Evolutionary conservation across 2,329 filamentous ascomycete species (phyloP), one percentile per base, ranked within the genome.

Genomic region (Penicillium expansum): DNA sequence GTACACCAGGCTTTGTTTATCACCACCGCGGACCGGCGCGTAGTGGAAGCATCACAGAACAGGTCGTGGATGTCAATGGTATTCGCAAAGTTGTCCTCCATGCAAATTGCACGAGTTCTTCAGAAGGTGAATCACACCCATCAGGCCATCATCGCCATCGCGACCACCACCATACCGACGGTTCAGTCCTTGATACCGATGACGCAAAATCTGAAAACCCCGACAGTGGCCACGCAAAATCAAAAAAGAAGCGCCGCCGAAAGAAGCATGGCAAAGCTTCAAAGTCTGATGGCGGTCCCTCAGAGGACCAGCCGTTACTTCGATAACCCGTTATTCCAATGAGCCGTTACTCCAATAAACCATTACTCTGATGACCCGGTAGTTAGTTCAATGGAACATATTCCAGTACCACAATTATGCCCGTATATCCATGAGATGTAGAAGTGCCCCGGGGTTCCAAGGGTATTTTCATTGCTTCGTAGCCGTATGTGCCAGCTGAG

Each of bases 11-110:
- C 18, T 61, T 67, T 30, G 60, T 63, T 29, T 75, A 75, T 38
- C 66, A 70, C 18, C 74, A 74, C 48, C 76, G 76, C 33, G 79
- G 82, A 9, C 78, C 80, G 5, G 86, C 86, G 6, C 81, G 88
- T 55, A 90, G 86, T 63, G 89, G 90, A 29, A 90, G 87, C 69
- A 91, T 92, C 65, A 91, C 89, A 0, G 89, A 92, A 73, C 90
- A 89, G 59, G 79, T 90, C n/a, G 78, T 92, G 55, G 87, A 92
- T 67, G 80, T 87, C 2, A 85, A 87, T 54, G 90, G 90, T 2
- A 82, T 92, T 51, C 84, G 85, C 61, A 93, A 93, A 74, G 84
- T 91, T 43, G 84, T 93, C 1, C 78, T 93, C 27, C 87, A 91
- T 68, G 86, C 86, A 3, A 88, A 81, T 27, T 86, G 82, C 63